phyloP scores from a whole-genome alignment of 331 rosid species.

The Dryas integrifolia region DNA sequence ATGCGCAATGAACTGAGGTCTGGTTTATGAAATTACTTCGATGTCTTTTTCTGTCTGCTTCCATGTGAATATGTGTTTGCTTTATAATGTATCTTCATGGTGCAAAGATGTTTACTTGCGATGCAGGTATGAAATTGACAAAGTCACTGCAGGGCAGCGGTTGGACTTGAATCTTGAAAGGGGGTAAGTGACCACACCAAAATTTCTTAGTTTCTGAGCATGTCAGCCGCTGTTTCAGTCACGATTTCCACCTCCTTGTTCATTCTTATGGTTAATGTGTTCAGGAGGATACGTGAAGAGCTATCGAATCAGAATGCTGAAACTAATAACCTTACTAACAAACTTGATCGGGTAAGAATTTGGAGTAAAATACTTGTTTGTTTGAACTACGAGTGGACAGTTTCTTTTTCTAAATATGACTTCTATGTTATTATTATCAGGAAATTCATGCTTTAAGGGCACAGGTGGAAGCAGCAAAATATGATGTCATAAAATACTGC shows the following conservation, averaged over 20 bases:
- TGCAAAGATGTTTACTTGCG: slow-evolving; percentile 25
- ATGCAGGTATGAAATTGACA: slow-evolving; percentile 84
- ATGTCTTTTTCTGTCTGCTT: slow-evolving; percentile 18
- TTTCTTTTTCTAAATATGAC: slow-evolving; percentile 1
- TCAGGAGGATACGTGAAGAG: slow-evolving; percentile 94
- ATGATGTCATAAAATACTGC: slow-evolving; percentile 93
- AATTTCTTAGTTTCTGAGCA: not conserved
- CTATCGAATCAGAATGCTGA: slow-evolving; percentile 80
- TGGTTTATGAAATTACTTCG: slow-evolving; percentile 5
- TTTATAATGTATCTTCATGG: slow-evolving; percentile 16
- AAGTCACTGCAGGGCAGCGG: slow-evolving; percentile 92
- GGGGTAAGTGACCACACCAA: slow-evolving; percentile 47
- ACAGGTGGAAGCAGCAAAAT: slow-evolving; percentile 89
- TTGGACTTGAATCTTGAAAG: slow-evolving; percentile 95
- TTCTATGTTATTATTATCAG: slow-evolving; percentile 34
- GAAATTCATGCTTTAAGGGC: slow-evolving; percentile 86
- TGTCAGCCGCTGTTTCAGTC: slow-evolving; percentile 12
- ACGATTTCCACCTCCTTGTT: not conserved
- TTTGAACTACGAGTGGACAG: not conserved
- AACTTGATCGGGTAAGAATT: slow-evolving; percentile 83
- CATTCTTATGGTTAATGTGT: slow-evolving; percentile 11
- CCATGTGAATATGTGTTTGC: slow-evolving; percentile 5
- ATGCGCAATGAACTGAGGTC: slow-evolving; percentile 92
- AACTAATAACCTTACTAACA: slow-evolving; percentile 79
- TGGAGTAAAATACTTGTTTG: not conserved